Percentiles rank a stretch among this genome's conserved stretches.
phyloP scores from a whole-genome alignment of 169 alveolate genomes.

The Eimeria acervulina region DNA sequence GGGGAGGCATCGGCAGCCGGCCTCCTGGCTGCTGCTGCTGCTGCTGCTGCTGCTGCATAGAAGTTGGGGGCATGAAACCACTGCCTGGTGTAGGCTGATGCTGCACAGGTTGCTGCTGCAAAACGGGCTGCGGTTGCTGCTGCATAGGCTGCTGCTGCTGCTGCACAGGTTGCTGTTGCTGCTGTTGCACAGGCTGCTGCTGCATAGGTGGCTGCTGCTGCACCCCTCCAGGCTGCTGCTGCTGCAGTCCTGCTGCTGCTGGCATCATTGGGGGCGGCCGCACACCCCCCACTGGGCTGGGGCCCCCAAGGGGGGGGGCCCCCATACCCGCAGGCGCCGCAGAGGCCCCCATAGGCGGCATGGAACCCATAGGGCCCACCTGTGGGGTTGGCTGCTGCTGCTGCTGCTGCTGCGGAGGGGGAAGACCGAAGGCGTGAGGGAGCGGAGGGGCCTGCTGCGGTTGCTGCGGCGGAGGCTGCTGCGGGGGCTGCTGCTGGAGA shows the following conservation, averaged over 20 bases:
- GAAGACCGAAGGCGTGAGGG: background rate
- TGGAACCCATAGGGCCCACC: background rate
- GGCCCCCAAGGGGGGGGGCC: slow-evolving; percentile 63
- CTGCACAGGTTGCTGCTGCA: too few species aligned
- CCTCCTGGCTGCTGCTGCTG: slow-evolving; percentile 49
- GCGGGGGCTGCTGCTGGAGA: too few species aligned
- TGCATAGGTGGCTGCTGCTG: too few species aligned
- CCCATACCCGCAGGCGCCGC: slow-evolving; percentile 1
- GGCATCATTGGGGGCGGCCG: slow-evolving; percentile 37
- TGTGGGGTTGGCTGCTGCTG: slow-evolving; percentile 3
- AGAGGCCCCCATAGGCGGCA: slow-evolving; percentile 4
- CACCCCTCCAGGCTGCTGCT: slow-evolving; percentile 19
- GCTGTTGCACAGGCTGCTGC: background rate
- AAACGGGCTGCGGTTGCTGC: slow-evolving; percentile 28
- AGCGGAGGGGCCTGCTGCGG: background rate
- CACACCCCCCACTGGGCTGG: slow-evolving; percentile 37
- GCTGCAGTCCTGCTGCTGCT: background rate
- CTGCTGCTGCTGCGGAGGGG: slow-evolving; percentile 13
- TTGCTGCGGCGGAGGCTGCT: background rate
- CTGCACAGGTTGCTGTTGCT: slow-evolving; percentile 47
- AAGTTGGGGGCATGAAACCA: background rate
- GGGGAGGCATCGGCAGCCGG: slow-evolving; percentile 12
- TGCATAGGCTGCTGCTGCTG: slow-evolving; percentile 26
- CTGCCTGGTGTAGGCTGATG: background rate
- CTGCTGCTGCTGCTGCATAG: slow-evolving; percentile 1